Base-by-base conservation (phyloP, 495 filamentous ascomycete species). In the Talaromyces nanjingensis region DNA sequence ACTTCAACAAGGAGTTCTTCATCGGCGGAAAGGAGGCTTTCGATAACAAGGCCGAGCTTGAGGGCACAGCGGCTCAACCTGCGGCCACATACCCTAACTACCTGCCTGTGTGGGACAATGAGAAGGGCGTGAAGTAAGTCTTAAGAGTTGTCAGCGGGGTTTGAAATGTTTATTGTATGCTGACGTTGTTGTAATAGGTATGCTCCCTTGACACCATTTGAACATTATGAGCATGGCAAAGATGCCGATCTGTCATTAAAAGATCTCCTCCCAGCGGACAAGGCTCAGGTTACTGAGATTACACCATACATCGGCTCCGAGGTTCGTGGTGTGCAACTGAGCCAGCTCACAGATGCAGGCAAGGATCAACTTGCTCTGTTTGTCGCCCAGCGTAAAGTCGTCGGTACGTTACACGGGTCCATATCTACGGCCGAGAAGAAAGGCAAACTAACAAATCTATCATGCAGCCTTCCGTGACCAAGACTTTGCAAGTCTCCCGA, bases 41-140 rank as follows among this genome's bases (percentile, higher is more conserved):
- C 59, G 72, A 76, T 18, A 74, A 76, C 57, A 74, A 77, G 2
- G 63, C 70, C 12, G 80, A 82, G 62, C 61, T 76, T 24, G 74
- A 81, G 62, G 81, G 81, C 8, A 77, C 77, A 56, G 70, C 67
- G 9, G 79, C 74, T 66, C 74, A 78, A 62, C 69, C 74, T 22
- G 74, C 77, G 74, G 87, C 81, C 0, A 73, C 77, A 12, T 92
- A 89, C 69, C 86, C 86, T 1, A 79, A 92, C 69, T 93, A 93
- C 71, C 82, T 93, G 11, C 89, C 89, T 8, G 87, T 86, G 2
- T 93, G 89, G 89, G 82, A 90, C 66, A 85, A 80, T 67, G 72
- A 80, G 69, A 80, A 67, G 62, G 49, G 45, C 33, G 34, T 59
- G 22, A 49, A 66, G 64, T 69, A 56, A 59, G 69, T 42, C 49